Evolutionary conservation across 768 basidiomycete genomes (phyloP).

Genomic region (Boletus reticuloceps): DNA sequence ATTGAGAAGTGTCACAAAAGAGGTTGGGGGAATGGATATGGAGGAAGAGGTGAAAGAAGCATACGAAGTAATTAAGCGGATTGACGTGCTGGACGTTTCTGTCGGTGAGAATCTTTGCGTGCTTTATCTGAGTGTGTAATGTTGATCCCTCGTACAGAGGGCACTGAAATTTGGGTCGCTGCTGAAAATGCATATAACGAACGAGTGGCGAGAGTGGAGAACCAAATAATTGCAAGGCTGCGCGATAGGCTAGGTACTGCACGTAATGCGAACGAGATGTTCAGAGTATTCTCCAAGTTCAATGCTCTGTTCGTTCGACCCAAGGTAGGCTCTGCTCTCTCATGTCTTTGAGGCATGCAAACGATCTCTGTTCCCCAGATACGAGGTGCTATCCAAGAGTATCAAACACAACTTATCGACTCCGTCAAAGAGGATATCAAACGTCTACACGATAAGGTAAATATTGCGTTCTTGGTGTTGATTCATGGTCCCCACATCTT

Average conservation of each 20-base stretch:
- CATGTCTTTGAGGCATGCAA: background rate
- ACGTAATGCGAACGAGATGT: slow-evolving; percentile 98
- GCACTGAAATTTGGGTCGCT: slow-evolving; percentile 96
- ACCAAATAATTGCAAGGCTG: slow-evolving; percentile 94
- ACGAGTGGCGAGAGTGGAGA: slow-evolving; percentile 94
- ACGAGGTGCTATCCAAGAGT: slow-evolving; percentile 97
- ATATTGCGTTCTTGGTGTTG: background rate
- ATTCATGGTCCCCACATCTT: background rate
- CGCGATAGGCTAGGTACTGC: slow-evolving; percentile 93
- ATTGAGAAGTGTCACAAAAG: slow-evolving; percentile 65
- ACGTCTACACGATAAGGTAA: slow-evolving; percentile 85
- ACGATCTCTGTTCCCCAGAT: slow-evolving; percentile 48
- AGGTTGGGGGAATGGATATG: slow-evolving; percentile 93
- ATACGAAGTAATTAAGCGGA: slow-evolving; percentile 95
- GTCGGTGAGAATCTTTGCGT: slow-evolving; percentile 51
- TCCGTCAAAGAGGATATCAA: slow-evolving; percentile 99
- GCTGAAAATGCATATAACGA: slow-evolving; percentile 99
- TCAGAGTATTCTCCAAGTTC: slow-evolving; percentile 97
- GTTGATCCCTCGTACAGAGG: slow-evolving; percentile 53
- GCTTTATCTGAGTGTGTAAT: background rate
- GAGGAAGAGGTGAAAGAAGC: slow-evolving; percentile 95
- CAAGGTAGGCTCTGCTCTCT: slow-evolving; percentile 54
- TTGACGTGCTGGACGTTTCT: slow-evolving; percentile 94
- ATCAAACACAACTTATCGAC: slow-evolving; percentile 97
- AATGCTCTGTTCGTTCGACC: slow-evolving; percentile 95